Evolutionary conservation across 2,329 filamentous ascomycete species (phyloP).

Genomic region (Calonectria hongkongensis): DNA sequence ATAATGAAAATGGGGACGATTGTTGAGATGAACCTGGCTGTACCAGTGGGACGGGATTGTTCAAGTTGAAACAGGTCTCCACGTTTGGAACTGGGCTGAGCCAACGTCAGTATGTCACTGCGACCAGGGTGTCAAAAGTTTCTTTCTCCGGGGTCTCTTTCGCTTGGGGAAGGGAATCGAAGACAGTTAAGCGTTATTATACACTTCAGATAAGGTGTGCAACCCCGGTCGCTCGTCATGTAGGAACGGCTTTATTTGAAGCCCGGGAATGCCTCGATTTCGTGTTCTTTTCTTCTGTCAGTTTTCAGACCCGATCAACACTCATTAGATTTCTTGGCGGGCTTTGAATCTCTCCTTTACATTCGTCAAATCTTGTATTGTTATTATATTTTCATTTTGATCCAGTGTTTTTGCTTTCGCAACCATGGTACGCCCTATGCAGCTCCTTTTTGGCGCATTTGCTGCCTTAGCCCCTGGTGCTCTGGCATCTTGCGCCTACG

Average conservation of each 20-base stretch:
- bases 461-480: background rate
- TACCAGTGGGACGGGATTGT: background rate
- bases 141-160: background rate
- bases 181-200: background rate
- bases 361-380: background rate
- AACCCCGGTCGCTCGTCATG: background rate
- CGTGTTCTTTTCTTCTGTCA: background rate
- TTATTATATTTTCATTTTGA: background rate
- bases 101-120: background rate
- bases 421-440: background rate
- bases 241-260: background rate
- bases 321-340: background rate
- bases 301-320: background rate
- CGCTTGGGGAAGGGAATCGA: background rate
- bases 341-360: background rate
- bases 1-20: background rate
- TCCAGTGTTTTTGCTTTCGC: too few relatives aligned
- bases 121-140: background rate
- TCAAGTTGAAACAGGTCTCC: background rate
- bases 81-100: background rate
- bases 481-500: background rate
- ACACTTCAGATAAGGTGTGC: constrained; percentile 4
- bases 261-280: background rate
- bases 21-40: background rate
- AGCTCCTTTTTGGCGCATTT: background rate